These are phyloP conservation scores for Graphilbum fragrans DNA, from an alignment of 2,329 filamentous ascomycete species.

Conservation along the genomic window DNA sequence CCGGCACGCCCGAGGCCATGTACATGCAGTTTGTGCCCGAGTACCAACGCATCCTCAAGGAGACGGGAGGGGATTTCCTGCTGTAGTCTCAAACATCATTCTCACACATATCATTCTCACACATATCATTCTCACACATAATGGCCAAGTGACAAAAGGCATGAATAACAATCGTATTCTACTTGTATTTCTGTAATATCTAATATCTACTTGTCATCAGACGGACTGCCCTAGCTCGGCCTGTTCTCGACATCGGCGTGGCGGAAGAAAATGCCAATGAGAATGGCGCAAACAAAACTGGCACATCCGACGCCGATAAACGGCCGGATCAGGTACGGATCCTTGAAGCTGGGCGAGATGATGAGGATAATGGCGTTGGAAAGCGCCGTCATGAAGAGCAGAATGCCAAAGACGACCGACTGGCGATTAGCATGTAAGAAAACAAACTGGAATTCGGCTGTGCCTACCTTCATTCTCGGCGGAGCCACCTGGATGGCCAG, in stretches of 20 bases:
- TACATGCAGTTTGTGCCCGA: constrained; percentile 23
- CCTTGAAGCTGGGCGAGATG: background rate
- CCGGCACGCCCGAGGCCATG: constrained; percentile 17
- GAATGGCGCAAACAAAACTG: background rate
- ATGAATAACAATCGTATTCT: too few species aligned
- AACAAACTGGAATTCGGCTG: background rate
- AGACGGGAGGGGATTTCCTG: constrained; percentile 19
- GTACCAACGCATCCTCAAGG: constrained; percentile 18
- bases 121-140: background rate
- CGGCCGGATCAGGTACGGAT: background rate
- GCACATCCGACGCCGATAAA: background rate
- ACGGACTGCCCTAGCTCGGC: too few species aligned
- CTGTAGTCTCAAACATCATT: background rate
- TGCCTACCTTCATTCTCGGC: background rate
- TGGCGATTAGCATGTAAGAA: background rate
- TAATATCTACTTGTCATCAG: too few species aligned
- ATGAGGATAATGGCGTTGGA: background rate
- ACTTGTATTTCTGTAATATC: too few species aligned
- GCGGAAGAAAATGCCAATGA: background rate
- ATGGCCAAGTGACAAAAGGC: too few species aligned
- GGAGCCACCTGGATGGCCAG: background rate
- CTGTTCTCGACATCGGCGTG: background rate
- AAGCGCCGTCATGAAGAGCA: background rate
- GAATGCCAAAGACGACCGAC: background rate
- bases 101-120: background rate